phyloP scores from a whole-genome alignment of 2,329 filamentous ascomycete genomes.

The Fusarium abutilonis region DNA sequence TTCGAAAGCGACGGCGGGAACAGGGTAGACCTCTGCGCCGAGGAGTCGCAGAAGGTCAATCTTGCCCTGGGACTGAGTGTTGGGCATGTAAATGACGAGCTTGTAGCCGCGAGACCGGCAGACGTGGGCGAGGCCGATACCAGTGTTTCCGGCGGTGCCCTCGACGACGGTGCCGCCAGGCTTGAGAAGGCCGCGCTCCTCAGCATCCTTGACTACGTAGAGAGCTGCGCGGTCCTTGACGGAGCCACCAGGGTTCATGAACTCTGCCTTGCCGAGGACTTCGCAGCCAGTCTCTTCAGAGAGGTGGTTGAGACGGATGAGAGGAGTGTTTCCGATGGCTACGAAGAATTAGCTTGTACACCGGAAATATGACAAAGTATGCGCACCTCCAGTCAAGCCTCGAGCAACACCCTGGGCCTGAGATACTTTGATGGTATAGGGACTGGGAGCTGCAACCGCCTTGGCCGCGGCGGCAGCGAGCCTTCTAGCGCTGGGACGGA shows the following conservation, averaged over 20 bases:
- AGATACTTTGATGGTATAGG: slow-evolving; percentile 77
- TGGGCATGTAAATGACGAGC: slow-evolving; percentile 99
- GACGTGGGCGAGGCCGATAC: slow-evolving; percentile 96
- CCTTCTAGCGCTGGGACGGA: slow-evolving; percentile 72
- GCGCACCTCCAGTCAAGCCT: slow-evolving; percentile 81
- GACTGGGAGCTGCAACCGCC: slow-evolving; percentile 55
- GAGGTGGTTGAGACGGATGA: slow-evolving; percentile 88
- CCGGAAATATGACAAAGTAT: slow-evolving; percentile 1
- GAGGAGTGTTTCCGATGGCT: slow-evolving; percentile 98
- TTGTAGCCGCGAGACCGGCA: slow-evolving; percentile 92
- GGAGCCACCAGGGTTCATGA: slow-evolving; percentile 96
- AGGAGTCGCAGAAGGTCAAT: slow-evolving; percentile 91
- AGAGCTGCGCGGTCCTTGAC: slow-evolving; percentile 97
- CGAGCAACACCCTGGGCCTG: slow-evolving; percentile 81
- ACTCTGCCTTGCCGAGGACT: slow-evolving; percentile 95
- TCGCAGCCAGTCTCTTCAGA: slow-evolving; percentile 94
- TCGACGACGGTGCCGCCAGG: slow-evolving; percentile 95
- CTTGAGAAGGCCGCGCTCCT: slow-evolving; percentile 82
- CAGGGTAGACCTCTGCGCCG: slow-evolving; percentile 94
- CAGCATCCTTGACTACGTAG: slow-evolving; percentile 92
- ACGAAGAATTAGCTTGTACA: neutral
- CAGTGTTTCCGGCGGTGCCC: slow-evolving; percentile 96
- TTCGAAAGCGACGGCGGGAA: slow-evolving; percentile 94
- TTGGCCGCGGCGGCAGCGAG: slow-evolving; percentile 68
- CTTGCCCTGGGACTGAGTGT: slow-evolving; percentile 98